phyloP scores from a whole-genome alignment of 768 basidiomycete genomes.

The Glaciozyma martinii region DNA sequence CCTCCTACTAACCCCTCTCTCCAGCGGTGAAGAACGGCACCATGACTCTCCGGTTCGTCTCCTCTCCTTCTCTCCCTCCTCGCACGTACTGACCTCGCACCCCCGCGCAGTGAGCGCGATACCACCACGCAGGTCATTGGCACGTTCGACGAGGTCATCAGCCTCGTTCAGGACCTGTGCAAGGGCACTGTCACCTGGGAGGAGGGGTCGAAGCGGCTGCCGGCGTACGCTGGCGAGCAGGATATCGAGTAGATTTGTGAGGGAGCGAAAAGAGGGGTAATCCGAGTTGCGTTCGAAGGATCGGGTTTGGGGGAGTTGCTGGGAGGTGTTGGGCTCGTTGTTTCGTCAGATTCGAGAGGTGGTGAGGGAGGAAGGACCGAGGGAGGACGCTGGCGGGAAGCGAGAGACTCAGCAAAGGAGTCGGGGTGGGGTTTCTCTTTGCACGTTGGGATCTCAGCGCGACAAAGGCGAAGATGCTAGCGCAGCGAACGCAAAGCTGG shows the following conservation, averaged over 20 bases:
- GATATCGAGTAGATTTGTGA: conserved; percentile 45
- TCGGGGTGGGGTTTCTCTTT: no score
- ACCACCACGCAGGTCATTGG: conserved; percentile 90
- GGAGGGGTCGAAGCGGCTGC: conserved; percentile 60
- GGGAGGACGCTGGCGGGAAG: no score
- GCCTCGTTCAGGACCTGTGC: conserved; percentile 67
- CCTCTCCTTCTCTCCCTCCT: background rate
- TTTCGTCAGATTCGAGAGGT: no score
- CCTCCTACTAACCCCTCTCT: background rate
- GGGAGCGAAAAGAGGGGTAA: no score
- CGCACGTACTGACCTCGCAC: background rate
- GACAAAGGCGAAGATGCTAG: no score
- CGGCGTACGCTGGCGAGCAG: conserved; percentile 80
- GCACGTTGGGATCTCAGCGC: no score
- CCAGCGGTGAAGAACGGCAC: conserved; percentile 83
- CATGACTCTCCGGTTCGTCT: conserved; percentile 68
- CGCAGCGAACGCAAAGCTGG: no score
- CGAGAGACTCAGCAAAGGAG: no score
- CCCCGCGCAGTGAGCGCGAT: conserved; percentile 67
- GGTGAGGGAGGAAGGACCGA: no score
- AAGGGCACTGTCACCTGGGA: conserved; percentile 67
- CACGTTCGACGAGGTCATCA: conserved; percentile 75
- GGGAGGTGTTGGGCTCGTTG: no score
- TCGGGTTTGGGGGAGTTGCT: no score
- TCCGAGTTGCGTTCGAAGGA: no score